A percentile compares a stretch with the other conserved stretches of the same genome.
phyloP scores from a whole-genome alignment of 495 filamentous ascomycete species.

The Lepidopterella palustris region DNA sequence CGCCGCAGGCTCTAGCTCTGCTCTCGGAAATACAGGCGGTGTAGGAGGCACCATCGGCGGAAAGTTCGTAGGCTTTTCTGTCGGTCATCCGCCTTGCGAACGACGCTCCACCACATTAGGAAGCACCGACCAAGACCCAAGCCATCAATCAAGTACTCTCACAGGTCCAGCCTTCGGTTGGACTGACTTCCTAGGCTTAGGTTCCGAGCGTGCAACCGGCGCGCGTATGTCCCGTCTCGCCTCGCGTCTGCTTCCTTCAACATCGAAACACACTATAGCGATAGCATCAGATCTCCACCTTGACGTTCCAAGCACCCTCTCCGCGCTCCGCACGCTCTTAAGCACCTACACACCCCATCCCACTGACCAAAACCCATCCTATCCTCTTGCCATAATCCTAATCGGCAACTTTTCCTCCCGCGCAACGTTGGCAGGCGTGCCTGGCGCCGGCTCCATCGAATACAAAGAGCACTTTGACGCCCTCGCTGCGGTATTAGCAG shows the following conservation, averaged over 20 bases:
- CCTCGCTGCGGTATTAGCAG: constrained; percentile 72
- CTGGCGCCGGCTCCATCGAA: constrained; percentile 68
- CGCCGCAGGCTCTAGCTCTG: constrained; percentile 45
- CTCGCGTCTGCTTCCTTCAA: constrained; percentile 36
- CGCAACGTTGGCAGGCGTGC: constrained; percentile 62
- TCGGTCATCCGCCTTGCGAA: constrained; percentile 87
- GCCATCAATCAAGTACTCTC: constrained; percentile 37
- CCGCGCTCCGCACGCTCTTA: constrained; percentile 71
- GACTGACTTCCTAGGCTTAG: constrained; percentile 90
- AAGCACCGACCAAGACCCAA: constrained; percentile 43
- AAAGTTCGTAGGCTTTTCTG: constrained; percentile 78
- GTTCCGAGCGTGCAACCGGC: constrained; percentile 80
- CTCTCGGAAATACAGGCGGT: constrained; percentile 64
- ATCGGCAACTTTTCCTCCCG: constrained; percentile 77
- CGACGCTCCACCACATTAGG: constrained; percentile 72
- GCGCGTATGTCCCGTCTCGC: constrained; percentile 69
- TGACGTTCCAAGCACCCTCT: constrained; percentile 67
- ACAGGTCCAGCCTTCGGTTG: constrained; percentile 84
- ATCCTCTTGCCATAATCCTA: constrained; percentile 71
- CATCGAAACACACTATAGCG: constrained; percentile 45
- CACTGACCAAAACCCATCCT: constrained; percentile 49
- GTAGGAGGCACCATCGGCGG: constrained; percentile 86
- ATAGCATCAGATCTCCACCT: constrained; percentile 79
- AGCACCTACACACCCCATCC: constrained; percentile 51
- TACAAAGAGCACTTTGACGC: constrained; percentile 93